These are phyloP conservation scores for Butyriboletus loyo DNA, from an alignment of 768 basidiomycete genomes.

Conservation along the genomic window DNA sequence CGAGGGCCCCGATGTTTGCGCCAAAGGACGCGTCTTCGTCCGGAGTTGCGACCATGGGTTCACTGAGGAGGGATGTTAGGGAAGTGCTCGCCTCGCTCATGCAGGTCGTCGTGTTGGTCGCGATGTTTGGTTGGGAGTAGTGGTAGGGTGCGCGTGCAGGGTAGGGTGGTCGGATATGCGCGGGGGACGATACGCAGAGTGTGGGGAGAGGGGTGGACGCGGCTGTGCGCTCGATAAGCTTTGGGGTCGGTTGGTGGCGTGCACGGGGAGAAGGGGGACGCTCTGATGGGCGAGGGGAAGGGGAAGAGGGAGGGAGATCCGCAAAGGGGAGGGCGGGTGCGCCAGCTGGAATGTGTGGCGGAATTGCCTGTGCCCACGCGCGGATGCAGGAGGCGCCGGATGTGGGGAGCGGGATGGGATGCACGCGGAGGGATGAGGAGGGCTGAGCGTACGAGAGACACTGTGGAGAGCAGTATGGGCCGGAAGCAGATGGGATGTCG, in stretches of 20 bases:
- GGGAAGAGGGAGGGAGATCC: conserved; percentile 8
- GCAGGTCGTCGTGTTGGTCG: conserved; percentile 35
- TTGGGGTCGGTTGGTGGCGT: conserved; percentile 29
- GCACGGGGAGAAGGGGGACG: conserved; percentile 20
- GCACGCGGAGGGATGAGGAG: conserved; percentile 22
- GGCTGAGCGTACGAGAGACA: conserved; percentile 38
- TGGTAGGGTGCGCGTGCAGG: conserved; percentile 35
- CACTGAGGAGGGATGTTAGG: conserved; percentile 48
- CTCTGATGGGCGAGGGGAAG: conserved; percentile 4
- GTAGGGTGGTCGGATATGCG: conserved; percentile 24
- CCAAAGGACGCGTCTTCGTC: conserved; percentile 44
- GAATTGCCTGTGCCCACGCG: conserved; percentile 32
- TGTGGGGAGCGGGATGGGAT: neutral
- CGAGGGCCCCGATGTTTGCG: conserved; percentile 44
- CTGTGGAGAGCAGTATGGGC: conserved; percentile 56
- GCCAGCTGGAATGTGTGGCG: conserved; percentile 30
- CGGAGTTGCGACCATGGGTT: conserved; percentile 38
- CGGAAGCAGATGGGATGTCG: conserved; percentile 27
- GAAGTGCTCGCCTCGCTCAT: conserved; percentile 45
- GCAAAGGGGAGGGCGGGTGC: conserved; percentile 29
- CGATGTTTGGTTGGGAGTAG: conserved; percentile 32
- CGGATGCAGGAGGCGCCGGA: conserved; percentile 20
- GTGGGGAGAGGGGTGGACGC: conserved; percentile 39
- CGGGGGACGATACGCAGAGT: conserved; percentile 48
- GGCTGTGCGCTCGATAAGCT: conserved; percentile 35